Evolutionary conservation across 495 filamentous ascomycete genomes (phyloP), one percentile per base, ranked within the genome.

Genomic region (Xylaria intraflava): DNA sequence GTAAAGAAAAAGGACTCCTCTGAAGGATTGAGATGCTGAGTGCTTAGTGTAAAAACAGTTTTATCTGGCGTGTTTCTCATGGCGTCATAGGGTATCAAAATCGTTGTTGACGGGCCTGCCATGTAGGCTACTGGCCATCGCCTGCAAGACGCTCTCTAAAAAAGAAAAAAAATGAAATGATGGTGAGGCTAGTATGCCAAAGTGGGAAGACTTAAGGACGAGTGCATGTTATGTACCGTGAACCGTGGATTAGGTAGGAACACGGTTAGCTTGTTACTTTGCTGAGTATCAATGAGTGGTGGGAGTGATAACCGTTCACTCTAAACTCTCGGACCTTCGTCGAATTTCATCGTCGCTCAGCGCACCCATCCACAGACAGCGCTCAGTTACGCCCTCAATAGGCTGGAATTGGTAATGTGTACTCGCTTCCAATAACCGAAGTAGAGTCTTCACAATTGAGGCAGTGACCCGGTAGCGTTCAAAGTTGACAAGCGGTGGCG

Each of bases 361-460:
- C 23, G 88, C 88, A 16, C 88, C 83, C 76, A 99, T 90, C 94
- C 94, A 99, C 45, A 99, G 78, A 69, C 92, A 97, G 59, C 88
- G 81, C 69, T 94, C 89, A 26, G 90, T 84, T 45, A 95, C 82
- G 35, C 89, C 88, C 43, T 90, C 88, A 40, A 96, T 84, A 7
- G 90, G 84, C 60, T 88, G 80, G 58, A 96, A 93, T 9, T 76
- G 75, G 62, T 97, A 97, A 53, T 90, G 85, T 23, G 84, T 85
- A 68, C 90, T 96, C n/a, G 89, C 87, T 63, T 98, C 93, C 30
- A 97, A 84, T 29, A 96, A 71, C 24, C 92, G 80, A 45, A 96
- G 78, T 42, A 99, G 75, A 60, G 83, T 92, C 76, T 99, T 97
- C 53, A 97, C 88, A 53, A 97, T 89, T n/a, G 81, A 79, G 2